Evolutionary conservation across 345 rosid species (phyloP), one percentile per base, ranked within the genome.

Genomic region (Arabis alpina): DNA sequence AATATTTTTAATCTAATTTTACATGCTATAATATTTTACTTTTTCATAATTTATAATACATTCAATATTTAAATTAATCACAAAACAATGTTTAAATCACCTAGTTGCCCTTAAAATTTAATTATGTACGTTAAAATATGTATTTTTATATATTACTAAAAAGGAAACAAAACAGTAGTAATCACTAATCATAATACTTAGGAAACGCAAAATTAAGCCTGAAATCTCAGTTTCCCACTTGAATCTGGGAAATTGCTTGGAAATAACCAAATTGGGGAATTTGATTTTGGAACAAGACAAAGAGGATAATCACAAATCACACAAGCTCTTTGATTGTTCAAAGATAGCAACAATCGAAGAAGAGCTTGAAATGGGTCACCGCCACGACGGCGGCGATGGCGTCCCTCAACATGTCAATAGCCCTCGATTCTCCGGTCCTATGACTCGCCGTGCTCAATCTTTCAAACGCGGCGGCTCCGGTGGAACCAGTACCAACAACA

Each of bases 401-500:
- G 92, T 91, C 44, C 77, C 96, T 45, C 95, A 80, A 56, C 77
- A 86, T 43, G 85, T 89, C 58, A 86, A 82, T 61, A 93, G 97
- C 68, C 99, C 97, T 4, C 93, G 99, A 6, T 89, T 89, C 80
- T 80, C 91, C 13, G 96, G 96, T 28, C 82, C 87, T 23, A 85
- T 91, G 93, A 89, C 93, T 56, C 96, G 96, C 63, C 95, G 99
- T 28, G 81, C 91, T 62, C 91, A 80, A 43, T 94, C 97, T 0
- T 94, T 91, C 81, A 94, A 94, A 83, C 93, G 96, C 73, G 81
- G 68, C 69, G 79, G 63, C 68, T 71, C 78, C 69, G 78, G 81
- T 3, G 56, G 59, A 70, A 19, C 64, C 41, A 63, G 14, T 30
- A 72, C 57, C 61, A 39, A 73, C 52, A 68, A 13, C 61, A 39